Base-by-base conservation (phyloP, 495 filamentous ascomycete species). In the Filosporella fistucella region DNA sequence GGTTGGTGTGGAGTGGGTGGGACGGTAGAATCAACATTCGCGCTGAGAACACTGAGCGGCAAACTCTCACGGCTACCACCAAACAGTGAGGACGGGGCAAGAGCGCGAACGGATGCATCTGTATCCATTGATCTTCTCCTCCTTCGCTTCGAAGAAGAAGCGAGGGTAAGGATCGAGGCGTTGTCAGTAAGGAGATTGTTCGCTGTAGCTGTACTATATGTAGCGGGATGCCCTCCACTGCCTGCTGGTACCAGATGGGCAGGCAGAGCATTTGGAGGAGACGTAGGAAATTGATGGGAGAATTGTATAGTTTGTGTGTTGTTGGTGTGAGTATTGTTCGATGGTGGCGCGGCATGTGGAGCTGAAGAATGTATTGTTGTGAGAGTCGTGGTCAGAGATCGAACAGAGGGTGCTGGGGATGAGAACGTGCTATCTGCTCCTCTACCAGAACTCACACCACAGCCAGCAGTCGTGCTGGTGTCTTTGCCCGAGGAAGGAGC, bases 141-240 rank as follows among this genome's bases (percentile, higher is more conserved):
- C 35, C 88, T 84, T 22, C 85, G 80, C 63, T 96, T 95, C 17
- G 90, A 95, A 0, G 91, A 96, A 5, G 90, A 96, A 1, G 93
- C 93, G n/a, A 98, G 76, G 0, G 93, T 98, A 21, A 98, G 77
- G 47, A 97, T 91, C 14, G 90, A 96, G 1, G 93, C 93, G 61
- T 98, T 91, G 60, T 98, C 93, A 7, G 88, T 94, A 20, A 96
- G 70, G 12, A 93, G 74, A 61, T 90, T 90, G 67, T 96, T 95
- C 34, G 93, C 93, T 0, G 89, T 96, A 0, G 91, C 93, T 3
- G 81, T 81, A 49, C 69, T 83, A 66, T 98, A 98, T 4, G 91
- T 95, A 24, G 83, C 77, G 0, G 88, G 88, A 56, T 91, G 77
- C 18, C 78, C 77, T 5, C 64, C 59, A 16, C 57, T 63, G 33